Percentiles rank a stretch among this genome's conserved stretches.
These are phyloP conservation scores for Chytridium lagenaria DNA, from an alignment of 371 early-diverging fungal species.

Conservation along the genomic window DNA sequence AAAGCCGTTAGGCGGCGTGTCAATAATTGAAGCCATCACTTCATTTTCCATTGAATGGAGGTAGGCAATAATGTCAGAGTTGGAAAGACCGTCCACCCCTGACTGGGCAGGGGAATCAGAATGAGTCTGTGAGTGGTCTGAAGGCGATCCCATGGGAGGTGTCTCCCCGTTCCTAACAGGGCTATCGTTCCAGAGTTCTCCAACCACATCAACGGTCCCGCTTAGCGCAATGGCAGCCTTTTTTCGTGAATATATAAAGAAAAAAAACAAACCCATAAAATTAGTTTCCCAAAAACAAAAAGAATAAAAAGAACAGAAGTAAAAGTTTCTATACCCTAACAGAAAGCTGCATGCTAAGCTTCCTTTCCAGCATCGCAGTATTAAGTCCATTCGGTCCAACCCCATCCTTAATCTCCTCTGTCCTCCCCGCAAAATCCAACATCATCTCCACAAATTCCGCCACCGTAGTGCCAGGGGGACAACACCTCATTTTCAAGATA, in stretches of 20 bases:
- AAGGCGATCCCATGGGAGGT: background rate
- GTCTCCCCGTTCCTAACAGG: too few species aligned
- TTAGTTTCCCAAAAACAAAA: background rate
- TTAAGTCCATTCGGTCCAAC: background rate
- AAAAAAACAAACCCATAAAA: background rate
- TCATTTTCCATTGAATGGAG: constrained; percentile 12
- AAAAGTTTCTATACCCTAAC: background rate
- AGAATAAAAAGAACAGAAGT: background rate
- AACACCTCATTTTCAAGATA: constrained; percentile 5
- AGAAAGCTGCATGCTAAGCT: background rate
- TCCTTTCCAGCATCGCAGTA: constrained; percentile 3
- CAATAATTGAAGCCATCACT: background rate
- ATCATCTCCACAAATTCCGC: constrained; percentile 22
- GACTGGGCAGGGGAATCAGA: background rate
- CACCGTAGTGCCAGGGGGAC: constrained; percentile 13
- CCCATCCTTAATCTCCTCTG: background rate
- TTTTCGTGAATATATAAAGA: background rate
- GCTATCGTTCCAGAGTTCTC: background rate
- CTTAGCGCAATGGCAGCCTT: constrained; percentile 3
- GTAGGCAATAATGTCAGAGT: constrained; percentile 12
- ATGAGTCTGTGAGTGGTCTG: background rate
- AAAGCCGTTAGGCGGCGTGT: background rate
- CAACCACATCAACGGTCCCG: constrained; percentile 1
- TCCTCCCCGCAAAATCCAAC: constrained; percentile 13
- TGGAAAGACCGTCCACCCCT: background rate